phyloP scores from a whole-genome alignment of 345 rosid genomes.

The Melaleuca quinquenervia region DNA sequence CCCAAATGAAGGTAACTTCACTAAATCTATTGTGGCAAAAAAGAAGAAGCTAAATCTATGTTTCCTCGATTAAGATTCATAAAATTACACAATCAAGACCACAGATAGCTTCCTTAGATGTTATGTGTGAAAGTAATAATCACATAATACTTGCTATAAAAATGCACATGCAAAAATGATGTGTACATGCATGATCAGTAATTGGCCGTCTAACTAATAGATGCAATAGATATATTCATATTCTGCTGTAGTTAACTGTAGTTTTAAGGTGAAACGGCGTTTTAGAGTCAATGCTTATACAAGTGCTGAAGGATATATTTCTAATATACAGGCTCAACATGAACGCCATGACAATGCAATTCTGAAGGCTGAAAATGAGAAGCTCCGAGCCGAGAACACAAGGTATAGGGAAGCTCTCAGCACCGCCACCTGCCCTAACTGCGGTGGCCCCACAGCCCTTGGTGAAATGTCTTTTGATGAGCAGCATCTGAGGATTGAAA shows the following conservation, averaged over 20 bases:
- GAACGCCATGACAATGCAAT: slow-evolving; percentile 77
- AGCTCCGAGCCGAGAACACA: slow-evolving; percentile 68
- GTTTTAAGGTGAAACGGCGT: background rate
- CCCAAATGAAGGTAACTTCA: slow-evolving; percentile 82
- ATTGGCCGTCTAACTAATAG: background rate
- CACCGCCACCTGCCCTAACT: slow-evolving; percentile 75
- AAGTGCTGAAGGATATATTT: background rate
- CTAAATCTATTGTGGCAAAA: background rate
- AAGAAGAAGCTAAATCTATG: background rate
- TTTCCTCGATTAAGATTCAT: background rate
- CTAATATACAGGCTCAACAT: slow-evolving; percentile 52
- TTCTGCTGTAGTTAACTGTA: background rate
- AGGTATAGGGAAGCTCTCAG: slow-evolving; percentile 72
- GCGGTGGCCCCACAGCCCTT: slow-evolving; percentile 75
- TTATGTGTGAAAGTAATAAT: background rate
- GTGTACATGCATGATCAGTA: background rate
- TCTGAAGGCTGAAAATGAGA: slow-evolving; percentile 76
- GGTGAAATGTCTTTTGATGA: slow-evolving; percentile 99
- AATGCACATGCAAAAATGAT: background rate
- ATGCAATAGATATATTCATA: background rate
- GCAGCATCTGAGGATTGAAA: slow-evolving; percentile 87
- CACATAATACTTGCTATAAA: background rate
- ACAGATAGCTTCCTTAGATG: background rate
- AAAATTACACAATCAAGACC: background rate
- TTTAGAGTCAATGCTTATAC: background rate